A percentile compares a stretch with the other conserved stretches of the same genome.
Conservation (phyloP, 768 basidiomycete species). For the Boletus sensibilis region DNA sequence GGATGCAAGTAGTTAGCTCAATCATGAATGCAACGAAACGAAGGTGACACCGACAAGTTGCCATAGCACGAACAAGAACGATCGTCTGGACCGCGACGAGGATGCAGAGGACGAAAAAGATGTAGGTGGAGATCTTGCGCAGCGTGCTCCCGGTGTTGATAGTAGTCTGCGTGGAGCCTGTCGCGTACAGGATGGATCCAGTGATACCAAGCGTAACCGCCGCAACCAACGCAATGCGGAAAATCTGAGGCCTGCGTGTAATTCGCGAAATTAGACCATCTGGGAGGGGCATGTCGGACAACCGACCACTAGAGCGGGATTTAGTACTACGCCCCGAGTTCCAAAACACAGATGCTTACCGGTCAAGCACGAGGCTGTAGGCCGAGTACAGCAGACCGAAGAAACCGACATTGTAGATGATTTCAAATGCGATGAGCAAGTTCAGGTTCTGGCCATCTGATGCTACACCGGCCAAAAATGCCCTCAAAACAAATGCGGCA, state of each 20-base stretch:
- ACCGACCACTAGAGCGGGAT: conserved; percentile 10
- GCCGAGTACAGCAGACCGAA: conserved; percentile 36
- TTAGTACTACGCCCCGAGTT: not conserved
- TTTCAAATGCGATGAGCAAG: conserved; percentile 28
- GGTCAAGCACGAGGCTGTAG: conserved; percentile 34
- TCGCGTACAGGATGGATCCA: conserved; percentile 22
- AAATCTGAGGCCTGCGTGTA: conserved; percentile 20
- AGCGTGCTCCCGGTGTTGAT: conserved; percentile 18
- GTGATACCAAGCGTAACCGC: conserved; percentile 28
- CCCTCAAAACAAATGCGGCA: conserved; percentile 31
- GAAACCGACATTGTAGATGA: conserved; percentile 38
- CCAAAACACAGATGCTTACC: conserved; percentile 17
- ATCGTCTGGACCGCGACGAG: conserved; percentile 29
- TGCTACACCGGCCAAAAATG: conserved; percentile 26
- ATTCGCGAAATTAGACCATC: conserved; percentile 21
- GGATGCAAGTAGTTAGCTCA: conserved; percentile 2
- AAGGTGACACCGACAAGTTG: conserved; percentile 14
- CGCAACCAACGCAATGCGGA: conserved; percentile 25
- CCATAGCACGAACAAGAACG: conserved; percentile 16
- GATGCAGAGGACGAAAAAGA: conserved; percentile 30
- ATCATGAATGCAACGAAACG: not conserved
- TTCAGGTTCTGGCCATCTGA: conserved; percentile 22
- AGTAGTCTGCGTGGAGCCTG: conserved; percentile 6
- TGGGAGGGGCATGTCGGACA: conserved; percentile 27
- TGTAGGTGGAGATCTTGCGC: conserved; percentile 25